Conservation (phyloP, 2,329 filamentous ascomycete genomes). For the Cyphellophora europaea region DNA sequence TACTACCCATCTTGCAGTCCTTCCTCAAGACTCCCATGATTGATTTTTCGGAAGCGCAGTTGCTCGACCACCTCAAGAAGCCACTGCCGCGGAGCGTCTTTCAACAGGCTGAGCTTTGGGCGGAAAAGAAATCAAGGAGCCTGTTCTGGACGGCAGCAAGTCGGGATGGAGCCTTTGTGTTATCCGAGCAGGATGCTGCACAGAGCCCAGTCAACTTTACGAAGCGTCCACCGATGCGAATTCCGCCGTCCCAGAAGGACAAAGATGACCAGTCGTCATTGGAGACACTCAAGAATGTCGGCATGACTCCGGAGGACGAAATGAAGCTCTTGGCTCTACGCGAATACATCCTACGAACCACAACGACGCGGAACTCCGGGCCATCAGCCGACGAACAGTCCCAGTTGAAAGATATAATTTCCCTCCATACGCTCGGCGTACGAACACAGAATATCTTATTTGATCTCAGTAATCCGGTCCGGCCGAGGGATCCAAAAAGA, state of each 20-base stretch:
- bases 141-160: slow-evolving; percentile 77
- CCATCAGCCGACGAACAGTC: slow-evolving; percentile 26
- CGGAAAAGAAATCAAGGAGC: slow-evolving; percentile 67
- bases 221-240: slow-evolving; percentile 44
- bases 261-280: slow-evolving; percentile 95
- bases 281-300: slow-evolving; percentile 71
- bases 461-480: slow-evolving; percentile 49
- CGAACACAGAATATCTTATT: slow-evolving; percentile 88
- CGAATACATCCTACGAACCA: slow-evolving; percentile 85
- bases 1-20: slow-evolving; percentile 69
- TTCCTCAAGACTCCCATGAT: slow-evolving; percentile 69
- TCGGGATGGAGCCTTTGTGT: slow-evolving; percentile 60
- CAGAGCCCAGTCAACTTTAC: slow-evolving; percentile 40
- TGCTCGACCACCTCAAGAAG: slow-evolving; percentile 75
- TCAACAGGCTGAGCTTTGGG: slow-evolving; percentile 81
- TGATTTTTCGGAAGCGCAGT: slow-evolving; percentile 59
- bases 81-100: slow-evolving; percentile 72
- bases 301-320: slow-evolving; percentile 75
- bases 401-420: slow-evolving; percentile 46
- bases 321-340: slow-evolving; percentile 75
- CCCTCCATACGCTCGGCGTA: slow-evolving; percentile 65
- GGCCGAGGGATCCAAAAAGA: slow-evolving; percentile 18
- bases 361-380: slow-evolving; percentile 58
- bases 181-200: slow-evolving; percentile 48
- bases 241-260: slow-evolving; percentile 48